Conservation (phyloP, 208 protist species). For the Phytomonas sp. region DNA sequence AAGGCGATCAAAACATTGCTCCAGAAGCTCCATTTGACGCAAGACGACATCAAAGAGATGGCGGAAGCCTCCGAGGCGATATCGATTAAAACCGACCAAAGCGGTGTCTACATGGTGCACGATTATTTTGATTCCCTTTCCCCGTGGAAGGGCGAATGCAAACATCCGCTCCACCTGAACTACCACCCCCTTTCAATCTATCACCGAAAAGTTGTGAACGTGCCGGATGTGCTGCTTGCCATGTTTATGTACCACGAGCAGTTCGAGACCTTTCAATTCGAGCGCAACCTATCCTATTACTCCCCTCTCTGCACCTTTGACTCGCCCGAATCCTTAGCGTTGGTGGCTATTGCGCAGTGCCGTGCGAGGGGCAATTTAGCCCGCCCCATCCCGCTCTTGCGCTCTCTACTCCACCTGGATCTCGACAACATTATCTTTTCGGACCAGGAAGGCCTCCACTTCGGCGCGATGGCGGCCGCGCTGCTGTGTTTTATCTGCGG, state of each 20-base stretch:
- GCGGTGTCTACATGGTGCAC: slow-evolving; percentile 80
- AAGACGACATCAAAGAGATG: slow-evolving; percentile 56
- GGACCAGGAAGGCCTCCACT: slow-evolving; percentile 81
- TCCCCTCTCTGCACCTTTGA: slow-evolving; percentile 78
- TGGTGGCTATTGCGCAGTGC: slow-evolving; percentile 67
- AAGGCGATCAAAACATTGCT: slow-evolving; percentile 39
- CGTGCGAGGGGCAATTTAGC: slow-evolving; percentile 46
- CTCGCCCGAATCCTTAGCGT: slow-evolving; percentile 65
- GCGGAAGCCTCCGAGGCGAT: slow-evolving; percentile 39
- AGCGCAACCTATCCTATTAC: slow-evolving; percentile 75
- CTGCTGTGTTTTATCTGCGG: slow-evolving; percentile 61
- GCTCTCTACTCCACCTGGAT: slow-evolving; percentile 68
- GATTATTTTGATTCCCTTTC: slow-evolving; percentile 78
- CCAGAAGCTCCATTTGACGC: slow-evolving; percentile 47
- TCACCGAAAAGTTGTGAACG: slow-evolving; percentile 75
- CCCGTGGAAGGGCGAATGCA: slow-evolving; percentile 50
- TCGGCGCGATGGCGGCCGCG: slow-evolving; percentile 59
- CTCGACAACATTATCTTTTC: slow-evolving; percentile 85
- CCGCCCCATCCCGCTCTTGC: slow-evolving; percentile 65
- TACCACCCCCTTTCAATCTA: slow-evolving; percentile 88
- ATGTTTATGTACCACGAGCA: slow-evolving; percentile 73
- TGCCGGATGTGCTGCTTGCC: slow-evolving; percentile 82
- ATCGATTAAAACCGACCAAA: slow-evolving; percentile 46
- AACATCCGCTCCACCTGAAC: slow-evolving; percentile 81
- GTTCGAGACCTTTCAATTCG: slow-evolving; percentile 71